Evolutionary conservation across 2,329 filamentous ascomycete genomes (phyloP).

Genomic region (Cladophialophora exuberans): DNA sequence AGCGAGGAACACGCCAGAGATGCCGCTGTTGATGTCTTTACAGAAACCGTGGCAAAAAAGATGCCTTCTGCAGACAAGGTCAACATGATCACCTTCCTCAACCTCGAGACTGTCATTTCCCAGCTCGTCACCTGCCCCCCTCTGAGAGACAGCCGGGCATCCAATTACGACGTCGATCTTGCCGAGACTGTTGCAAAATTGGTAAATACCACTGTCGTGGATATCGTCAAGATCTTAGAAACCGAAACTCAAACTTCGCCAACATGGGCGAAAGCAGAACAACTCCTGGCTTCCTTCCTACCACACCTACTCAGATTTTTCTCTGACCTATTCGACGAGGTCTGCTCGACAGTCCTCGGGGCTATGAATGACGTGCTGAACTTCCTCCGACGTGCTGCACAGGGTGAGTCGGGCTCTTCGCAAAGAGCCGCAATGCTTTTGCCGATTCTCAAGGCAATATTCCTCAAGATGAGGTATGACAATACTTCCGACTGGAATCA

Average conservation of each 20-base stretch:
- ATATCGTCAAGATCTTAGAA: slow-evolving; percentile 86
- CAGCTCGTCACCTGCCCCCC: slow-evolving; percentile 84
- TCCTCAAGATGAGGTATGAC: slow-evolving; percentile 96
- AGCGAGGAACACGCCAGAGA: slow-evolving; percentile 84
- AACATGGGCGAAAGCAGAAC: slow-evolving; percentile 74
- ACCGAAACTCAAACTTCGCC: slow-evolving; percentile 63
- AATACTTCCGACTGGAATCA: slow-evolving; percentile 92
- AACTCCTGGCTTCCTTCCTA: slow-evolving; percentile 79
- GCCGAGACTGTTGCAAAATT: slow-evolving; percentile 94
- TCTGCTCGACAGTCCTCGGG: slow-evolving; percentile 93
- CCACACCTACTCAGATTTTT: slow-evolving; percentile 92
- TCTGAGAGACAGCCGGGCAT: slow-evolving; percentile 76
- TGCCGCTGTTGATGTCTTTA: slow-evolving; percentile 91
- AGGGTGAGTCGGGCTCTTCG: slow-evolving; percentile 65
- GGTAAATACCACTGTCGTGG: slow-evolving; percentile 84
- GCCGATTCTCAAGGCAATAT: slow-evolving; percentile 86
- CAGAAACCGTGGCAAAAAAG: slow-evolving; percentile 96
- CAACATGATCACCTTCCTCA: slow-evolving; percentile 88
- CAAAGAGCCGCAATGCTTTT: slow-evolving; percentile 82
- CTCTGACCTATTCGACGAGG: slow-evolving; percentile 95
- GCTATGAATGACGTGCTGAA: slow-evolving; percentile 90
- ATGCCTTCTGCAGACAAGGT: slow-evolving; percentile 95
- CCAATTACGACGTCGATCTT: slow-evolving; percentile 91
- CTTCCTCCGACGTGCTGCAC: slow-evolving; percentile 79
- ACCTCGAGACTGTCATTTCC: slow-evolving; percentile 79